Conservation (phyloP, 1,284 basidiomycete genomes). For the Ustilago xerochloae region DNA sequence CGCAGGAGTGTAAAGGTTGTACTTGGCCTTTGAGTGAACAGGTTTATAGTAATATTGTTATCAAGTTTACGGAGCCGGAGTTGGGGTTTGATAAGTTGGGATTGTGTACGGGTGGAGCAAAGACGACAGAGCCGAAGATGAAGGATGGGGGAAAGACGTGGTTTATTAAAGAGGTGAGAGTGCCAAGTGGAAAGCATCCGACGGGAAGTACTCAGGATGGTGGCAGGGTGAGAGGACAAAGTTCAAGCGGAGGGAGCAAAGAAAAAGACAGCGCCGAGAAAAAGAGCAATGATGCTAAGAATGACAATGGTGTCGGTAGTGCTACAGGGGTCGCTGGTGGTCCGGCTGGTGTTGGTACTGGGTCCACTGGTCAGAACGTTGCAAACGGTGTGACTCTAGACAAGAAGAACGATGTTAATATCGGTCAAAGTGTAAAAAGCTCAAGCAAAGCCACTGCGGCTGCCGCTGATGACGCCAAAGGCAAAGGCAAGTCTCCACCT, state of each 20-base stretch:
- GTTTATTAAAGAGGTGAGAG: constrained; percentile 36
- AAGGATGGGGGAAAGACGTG: constrained; percentile 20
- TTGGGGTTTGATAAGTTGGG: constrained; percentile 23
- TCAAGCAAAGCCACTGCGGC: too few relatives aligned
- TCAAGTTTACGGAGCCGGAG: constrained; percentile 30
- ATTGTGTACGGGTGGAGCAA: constrained; percentile 35
- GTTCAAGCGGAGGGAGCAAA: not conserved
- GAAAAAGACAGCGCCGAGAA: too few relatives aligned
- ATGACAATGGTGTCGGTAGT: not conserved
- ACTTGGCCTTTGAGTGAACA: constrained; percentile 35
- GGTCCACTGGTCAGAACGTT: not conserved
- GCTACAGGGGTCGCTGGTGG: not conserved
- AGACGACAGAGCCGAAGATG: constrained; percentile 9
- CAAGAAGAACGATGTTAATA: not conserved
- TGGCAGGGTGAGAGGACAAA: not conserved
- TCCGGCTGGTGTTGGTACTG: not conserved
- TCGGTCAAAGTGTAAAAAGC: too few relatives aligned
- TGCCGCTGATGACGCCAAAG: too few relatives aligned
- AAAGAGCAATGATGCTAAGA: not conserved
- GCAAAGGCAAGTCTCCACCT: too few relatives aligned
- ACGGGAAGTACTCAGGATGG: not conserved
- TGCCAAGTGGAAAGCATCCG: constrained; percentile 30
- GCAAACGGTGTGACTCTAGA: not conserved
- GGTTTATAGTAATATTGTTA: constrained; percentile 31
- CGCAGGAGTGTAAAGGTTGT: constrained; percentile 45